phyloP scores from a whole-genome alignment of 2,329 filamentous ascomycete genomes.

The Diaporthe nobilis region DNA sequence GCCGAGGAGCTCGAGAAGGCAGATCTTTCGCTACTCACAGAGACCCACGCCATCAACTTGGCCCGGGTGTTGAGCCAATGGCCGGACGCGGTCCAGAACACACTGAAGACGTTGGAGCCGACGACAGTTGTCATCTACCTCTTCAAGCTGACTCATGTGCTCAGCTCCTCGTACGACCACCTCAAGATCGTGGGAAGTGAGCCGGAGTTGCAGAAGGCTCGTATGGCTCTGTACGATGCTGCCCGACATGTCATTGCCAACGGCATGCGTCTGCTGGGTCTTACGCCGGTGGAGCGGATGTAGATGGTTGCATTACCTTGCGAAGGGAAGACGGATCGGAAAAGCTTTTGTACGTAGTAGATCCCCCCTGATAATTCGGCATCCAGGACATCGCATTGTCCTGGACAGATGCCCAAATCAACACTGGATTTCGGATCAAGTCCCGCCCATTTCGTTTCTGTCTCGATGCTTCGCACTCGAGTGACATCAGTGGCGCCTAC shows the following conservation, averaged over 20 bases:
- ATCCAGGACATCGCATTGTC: background rate
- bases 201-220: slow-evolving; percentile 76
- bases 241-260: slow-evolving; percentile 83
- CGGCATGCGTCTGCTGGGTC: slow-evolving; percentile 85
- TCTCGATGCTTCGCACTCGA: background rate
- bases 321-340: background rate
- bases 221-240: slow-evolving; percentile 84
- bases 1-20: slow-evolving; percentile 72
- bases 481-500: background rate
- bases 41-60: slow-evolving; percentile 80
- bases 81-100: slow-evolving; percentile 88
- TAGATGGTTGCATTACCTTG: background rate
- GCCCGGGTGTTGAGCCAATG: slow-evolving; percentile 85
- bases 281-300: slow-evolving; percentile 80
- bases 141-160: slow-evolving; percentile 87
- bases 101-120: slow-evolving; percentile 84
- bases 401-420: background rate
- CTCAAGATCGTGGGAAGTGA: slow-evolving; percentile 87
- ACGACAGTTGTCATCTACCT: slow-evolving; percentile 71
- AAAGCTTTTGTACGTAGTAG: background rate
- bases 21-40: slow-evolving; percentile 77
- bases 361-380: slow-evolving; percentile 3
- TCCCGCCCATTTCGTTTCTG: background rate
- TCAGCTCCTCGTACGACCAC: slow-evolving; percentile 86
- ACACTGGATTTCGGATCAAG: background rate